Evolutionary conservation across 2,329 filamentous ascomycete species (phyloP), one percentile per base, ranked within the genome.

Genomic region (Curvularia spicifera): DNA sequence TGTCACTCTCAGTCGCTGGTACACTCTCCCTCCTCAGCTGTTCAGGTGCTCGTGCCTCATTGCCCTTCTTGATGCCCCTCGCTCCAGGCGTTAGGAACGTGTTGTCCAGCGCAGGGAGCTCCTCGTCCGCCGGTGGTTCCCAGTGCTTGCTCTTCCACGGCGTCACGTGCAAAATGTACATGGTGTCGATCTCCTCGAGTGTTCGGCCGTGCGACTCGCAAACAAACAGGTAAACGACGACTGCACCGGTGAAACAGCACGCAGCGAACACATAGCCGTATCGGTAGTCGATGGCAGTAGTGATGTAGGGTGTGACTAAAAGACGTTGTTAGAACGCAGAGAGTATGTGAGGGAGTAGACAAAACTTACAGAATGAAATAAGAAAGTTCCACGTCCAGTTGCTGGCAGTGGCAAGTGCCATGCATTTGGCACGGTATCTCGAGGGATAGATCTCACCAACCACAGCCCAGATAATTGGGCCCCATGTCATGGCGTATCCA

Each of bases 241-340:
- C 63, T 0, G 86, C 84, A 0, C 84, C 89, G 0, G 85, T 79
- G 18, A 91, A 78, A 66, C 90, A 89, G 71, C 89, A 91, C 0
- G 82, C 88, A 0, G 89, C 90, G 74, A 93, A 93, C 29, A 93
- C 86, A 63, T 91, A 91, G 2, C 90, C 90, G 68, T 91, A 91
- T 1, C 82, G 82, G 76, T 89, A 93, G 65, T 89, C 85, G 53
- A 93, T 93, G 3, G 84, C 84, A 0, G 81, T 79, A 0, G 87
- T 90, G 71, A 93, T 93, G 76, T 92, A 93, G 0, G 90, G 89
- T 0, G 91, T 92, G 80, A 92, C 57, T 59, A 3, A 7, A 12
- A 10, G 15, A 33, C 10, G 10, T 31, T 39, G 35, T 56, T 31
- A 56, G 37, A 35, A n/a, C 5, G 18, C 15, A 48, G 5, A 18